Evolutionary conservation across 2,329 filamentous ascomycete species (phyloP), one percentile per base, ranked within the genome.

Genomic region (Clonostachys rosea): DNA sequence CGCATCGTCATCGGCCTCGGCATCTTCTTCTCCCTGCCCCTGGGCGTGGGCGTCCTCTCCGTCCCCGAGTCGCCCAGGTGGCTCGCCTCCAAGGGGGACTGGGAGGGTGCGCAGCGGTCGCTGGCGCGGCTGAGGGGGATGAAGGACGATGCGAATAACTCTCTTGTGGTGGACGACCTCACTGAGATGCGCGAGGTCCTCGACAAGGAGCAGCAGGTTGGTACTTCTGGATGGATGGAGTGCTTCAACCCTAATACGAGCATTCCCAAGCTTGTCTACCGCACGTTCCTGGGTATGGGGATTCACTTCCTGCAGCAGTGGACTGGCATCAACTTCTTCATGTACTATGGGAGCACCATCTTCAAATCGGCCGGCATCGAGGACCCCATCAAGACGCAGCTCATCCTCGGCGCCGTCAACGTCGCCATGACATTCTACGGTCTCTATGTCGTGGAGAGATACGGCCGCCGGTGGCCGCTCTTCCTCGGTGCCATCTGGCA

Each of bases 261-360:
- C 3, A 66, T 74, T 13, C 79, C 79, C 34, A 84, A 75, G 57
- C 71, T 86, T 63, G 61, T 78, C 12, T 87, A 87, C 62, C 78
- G 86, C 39, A 84, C 83, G 0, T 39, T 81, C 1, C 70, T 89
- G 3, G 86, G 84, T 12, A 75, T 87, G 41, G 56, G 65, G 0
- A 71, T 89, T 5, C 83, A 87, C 52, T 80, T 81, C 50, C 66
- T 86, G 6, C 85, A 89, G 63, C 86, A 89, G 57, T 76, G 86
- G 50, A 86, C 82, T 13, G 71, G 60, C 68, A 48, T 74, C 42
- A 81, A 79, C 62, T 82, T 78, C 62, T 81, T 81, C 61, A 79
- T 81, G 57, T 82, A 83, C 64, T 88, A 86, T 57, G 78, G 78
- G n/a, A 79, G 79, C 17, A 80, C 78, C 10, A 79, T 90, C 57